A percentile compares a stretch with the other conserved stretches of the same genome.
Evolutionary conservation across 345 rosid genomes (phyloP).

Genomic region (Euphorbia peplus): DNA sequence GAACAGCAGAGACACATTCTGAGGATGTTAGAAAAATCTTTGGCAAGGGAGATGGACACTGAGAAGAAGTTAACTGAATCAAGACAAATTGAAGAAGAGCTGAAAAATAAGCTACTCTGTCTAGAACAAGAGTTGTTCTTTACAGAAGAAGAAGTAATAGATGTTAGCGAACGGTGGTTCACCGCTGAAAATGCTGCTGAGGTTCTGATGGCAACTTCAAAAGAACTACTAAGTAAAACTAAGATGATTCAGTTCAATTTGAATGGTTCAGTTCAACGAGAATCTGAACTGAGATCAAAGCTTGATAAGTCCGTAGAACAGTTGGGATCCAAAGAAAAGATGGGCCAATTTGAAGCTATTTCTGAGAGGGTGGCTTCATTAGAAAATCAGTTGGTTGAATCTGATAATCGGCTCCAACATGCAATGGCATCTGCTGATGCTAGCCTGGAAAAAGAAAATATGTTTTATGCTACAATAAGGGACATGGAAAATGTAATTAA

Average conservation of each 20-base stretch:
- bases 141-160: conserved; percentile 64
- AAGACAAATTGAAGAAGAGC: conserved; percentile 51
- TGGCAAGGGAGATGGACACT: conserved; percentile 90
- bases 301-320: conserved; percentile 39
- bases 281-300: conserved; percentile 47
- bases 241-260: conserved; percentile 64
- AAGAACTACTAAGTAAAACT: conserved; percentile 60
- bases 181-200: conserved; percentile 73
- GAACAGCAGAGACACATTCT: conserved; percentile 71
- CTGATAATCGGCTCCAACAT: conserved; percentile 61
- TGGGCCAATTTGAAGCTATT: conserved; percentile 45
- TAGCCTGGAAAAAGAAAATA: conserved; percentile 69
- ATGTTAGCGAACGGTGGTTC: conserved; percentile 52
- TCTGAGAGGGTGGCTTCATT: conserved; percentile 56
- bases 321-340: conserved; percentile 59
- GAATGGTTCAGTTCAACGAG: conserved; percentile 60
- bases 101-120: conserved; percentile 48
- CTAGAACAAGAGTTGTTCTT: conserved; percentile 51
- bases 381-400: conserved; percentile 61
- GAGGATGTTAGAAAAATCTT: conserved; percentile 90
- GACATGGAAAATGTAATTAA: conserved; percentile 86
- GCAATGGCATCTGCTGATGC: conserved; percentile 86
- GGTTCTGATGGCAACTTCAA: conserved; percentile 60
- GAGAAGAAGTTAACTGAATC: conserved; percentile 78
- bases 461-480: conserved; percentile 59